These are phyloP conservation scores for Emericellopsis cladophorae DNA, from an alignment of 2,329 filamentous ascomycete genomes.

Conservation along the genomic window DNA sequence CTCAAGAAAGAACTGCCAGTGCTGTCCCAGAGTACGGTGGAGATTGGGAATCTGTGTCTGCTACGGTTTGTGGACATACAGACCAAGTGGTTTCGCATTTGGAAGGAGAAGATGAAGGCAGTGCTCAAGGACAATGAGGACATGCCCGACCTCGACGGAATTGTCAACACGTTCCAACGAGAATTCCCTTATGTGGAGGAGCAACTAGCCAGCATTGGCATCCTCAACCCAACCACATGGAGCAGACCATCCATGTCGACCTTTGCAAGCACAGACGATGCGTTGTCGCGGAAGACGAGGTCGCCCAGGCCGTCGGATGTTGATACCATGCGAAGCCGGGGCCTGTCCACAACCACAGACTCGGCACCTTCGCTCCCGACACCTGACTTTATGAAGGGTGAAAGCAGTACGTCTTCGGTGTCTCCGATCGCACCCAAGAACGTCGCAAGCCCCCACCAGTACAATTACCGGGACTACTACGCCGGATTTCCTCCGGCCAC, in stretches of 20 bases:
- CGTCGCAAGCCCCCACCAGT: constrained; percentile 36
- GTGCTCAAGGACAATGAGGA: constrained; percentile 54
- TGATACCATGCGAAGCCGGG: constrained; percentile 36
- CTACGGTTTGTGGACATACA: constrained; percentile 78
- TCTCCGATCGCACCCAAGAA: constrained; percentile 31
- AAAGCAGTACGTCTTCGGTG: constrained; percentile 58
- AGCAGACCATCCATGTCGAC: constrained; percentile 46
- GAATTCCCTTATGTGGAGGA: constrained; percentile 71
- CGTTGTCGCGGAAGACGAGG: constrained; percentile 24
- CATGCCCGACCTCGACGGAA: constrained; percentile 56
- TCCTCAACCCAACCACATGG: constrained; percentile 60
- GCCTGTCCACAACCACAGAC: constrained; percentile 50
- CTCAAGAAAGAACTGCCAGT: constrained; percentile 85
- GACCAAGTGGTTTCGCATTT: constrained; percentile 67
- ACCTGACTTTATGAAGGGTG: constrained; percentile 51
- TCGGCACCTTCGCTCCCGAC: constrained; percentile 49
- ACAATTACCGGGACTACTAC: constrained; percentile 44
- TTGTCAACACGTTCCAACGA: constrained; percentile 63
- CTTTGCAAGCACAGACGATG: constrained; percentile 41
- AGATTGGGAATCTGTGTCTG: constrained; percentile 71
- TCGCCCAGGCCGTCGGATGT: constrained; percentile 33
- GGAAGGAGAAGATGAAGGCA: constrained; percentile 70
- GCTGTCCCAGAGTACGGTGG: constrained; percentile 69
- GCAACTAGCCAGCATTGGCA: constrained; percentile 55
- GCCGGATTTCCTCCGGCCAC: constrained; percentile 26